Evolutionary conservation across 768 basidiomycete species (phyloP).

Genomic region (Boletellus sp.): DNA sequence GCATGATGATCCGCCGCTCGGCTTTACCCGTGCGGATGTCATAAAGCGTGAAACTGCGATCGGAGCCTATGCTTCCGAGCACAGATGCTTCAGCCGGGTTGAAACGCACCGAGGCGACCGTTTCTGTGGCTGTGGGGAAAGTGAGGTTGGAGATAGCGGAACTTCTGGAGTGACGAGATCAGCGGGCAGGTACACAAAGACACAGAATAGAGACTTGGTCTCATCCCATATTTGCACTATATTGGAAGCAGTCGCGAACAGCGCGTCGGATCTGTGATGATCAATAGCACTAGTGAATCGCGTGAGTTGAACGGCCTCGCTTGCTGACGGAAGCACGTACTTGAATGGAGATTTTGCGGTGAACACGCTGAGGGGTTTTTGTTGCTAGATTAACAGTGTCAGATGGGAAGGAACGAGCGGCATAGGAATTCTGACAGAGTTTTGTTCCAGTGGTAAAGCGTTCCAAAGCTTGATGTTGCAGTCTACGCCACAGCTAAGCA

Average conservation of each 20-base stretch:
- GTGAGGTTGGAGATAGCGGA: conserved; percentile 83
- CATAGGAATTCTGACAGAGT: conserved; percentile 32
- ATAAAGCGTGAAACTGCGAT: conserved; percentile 93
- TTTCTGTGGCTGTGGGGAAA: conserved; percentile 85
- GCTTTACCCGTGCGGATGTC: conserved; percentile 97
- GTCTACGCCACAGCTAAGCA: conserved; percentile 82
- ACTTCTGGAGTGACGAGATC: conserved; percentile 46
- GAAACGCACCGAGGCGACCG: conserved; percentile 83
- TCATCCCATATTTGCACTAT: conserved; percentile 98
- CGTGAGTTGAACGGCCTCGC: not conserved
- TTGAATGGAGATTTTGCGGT: conserved; percentile 89
- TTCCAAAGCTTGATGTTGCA: conserved; percentile 82
- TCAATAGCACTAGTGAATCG: conserved; percentile 70
- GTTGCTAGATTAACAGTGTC: conserved; percentile 19
- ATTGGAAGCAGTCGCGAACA: conserved; percentile 93
- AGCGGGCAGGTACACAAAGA: not conserved
- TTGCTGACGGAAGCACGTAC: conserved; percentile 40
- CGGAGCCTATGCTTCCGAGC: conserved; percentile 91
- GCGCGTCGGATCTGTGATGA: conserved; percentile 83
- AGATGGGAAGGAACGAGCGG: not conserved
- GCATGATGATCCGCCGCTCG: conserved; percentile 86
- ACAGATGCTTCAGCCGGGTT: conserved; percentile 93
- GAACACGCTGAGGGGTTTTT: conserved; percentile 73
- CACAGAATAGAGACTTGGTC: conserved; percentile 56
- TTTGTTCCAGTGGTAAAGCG: conserved; percentile 35